Evolutionary conservation across 352 stramenopile species (phyloP).

Genomic region (Hyaloperonospora brassicae): DNA sequence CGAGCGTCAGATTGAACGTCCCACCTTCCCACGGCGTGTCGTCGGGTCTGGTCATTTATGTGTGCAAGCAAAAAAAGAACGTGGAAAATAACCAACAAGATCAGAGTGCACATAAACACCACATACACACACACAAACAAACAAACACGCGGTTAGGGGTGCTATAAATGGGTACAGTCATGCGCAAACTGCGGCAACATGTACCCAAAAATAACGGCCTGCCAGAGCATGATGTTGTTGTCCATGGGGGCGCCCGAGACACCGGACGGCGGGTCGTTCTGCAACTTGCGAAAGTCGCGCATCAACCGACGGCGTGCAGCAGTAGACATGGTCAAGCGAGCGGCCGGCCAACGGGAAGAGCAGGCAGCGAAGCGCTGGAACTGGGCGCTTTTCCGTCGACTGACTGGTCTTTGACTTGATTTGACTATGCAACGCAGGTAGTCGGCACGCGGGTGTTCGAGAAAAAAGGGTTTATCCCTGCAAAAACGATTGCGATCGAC

Average conservation of each 20-base stretch:
- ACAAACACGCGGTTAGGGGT: constrained; percentile 12
- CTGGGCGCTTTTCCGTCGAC: not conserved
- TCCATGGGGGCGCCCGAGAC: constrained; percentile 96
- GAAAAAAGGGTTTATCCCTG: constrained; percentile 8
- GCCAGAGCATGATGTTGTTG: constrained; percentile 98
- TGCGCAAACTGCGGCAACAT: not conserved
- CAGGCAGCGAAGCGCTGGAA: not conserved
- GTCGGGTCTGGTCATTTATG: constrained; percentile 78
- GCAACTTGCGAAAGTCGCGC: constrained; percentile 95
- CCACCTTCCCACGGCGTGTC: constrained; percentile 98
- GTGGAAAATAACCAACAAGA: not conserved
- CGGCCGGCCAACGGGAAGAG: not conserved
- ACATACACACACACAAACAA: not conserved
- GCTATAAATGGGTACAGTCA: too few species aligned
- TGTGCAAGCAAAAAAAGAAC: not conserved
- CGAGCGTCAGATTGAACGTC: constrained; percentile 96
- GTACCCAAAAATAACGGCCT: constrained; percentile 88
- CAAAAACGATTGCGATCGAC: constrained; percentile 4
- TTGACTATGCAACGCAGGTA: constrained; percentile 13
- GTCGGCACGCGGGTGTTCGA: constrained; percentile 13
- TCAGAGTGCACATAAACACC: too few species aligned
- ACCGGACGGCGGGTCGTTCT: constrained; percentile 96
- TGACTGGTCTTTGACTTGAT: constrained; percentile 9
- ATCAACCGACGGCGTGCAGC: constrained; percentile 92
- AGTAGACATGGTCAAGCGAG: constrained; percentile 82